phyloP scores from a whole-genome alignment of 441 rosid genomes.

The Kokia cookei region DNA sequence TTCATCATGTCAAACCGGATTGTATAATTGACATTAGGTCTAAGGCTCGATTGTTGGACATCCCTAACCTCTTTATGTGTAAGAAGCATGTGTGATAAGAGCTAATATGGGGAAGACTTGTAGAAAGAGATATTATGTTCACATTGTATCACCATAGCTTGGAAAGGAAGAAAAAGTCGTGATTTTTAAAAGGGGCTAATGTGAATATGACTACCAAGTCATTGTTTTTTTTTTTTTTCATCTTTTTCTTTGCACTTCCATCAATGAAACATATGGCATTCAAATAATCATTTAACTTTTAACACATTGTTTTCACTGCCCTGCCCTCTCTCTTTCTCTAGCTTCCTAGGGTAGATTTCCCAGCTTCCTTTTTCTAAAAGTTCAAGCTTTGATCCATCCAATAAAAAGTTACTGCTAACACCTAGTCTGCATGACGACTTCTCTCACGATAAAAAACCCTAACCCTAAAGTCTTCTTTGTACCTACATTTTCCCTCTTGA shows the following conservation, averaged over 20 bases:
- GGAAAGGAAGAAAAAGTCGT: neutral
- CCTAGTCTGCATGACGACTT: neutral
- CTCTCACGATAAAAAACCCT: conserved; percentile 1
- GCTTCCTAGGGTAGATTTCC: neutral
- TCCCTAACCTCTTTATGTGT: too few species aligned
- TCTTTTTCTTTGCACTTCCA: neutral
- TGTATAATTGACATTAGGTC: too few species aligned
- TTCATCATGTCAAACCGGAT: too few species aligned
- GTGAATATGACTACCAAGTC: neutral
- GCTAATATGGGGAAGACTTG: neutral
- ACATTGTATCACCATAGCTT: neutral
- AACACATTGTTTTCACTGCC: neutral
- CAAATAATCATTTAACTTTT: neutral
- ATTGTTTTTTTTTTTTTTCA: neutral
- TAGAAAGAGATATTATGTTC: neutral
- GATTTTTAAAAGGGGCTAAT: neutral
- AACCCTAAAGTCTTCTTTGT: neutral
- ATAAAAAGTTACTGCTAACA: neutral
- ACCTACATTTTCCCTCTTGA: neutral
- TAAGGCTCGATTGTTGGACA: too few species aligned
- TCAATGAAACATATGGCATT: neutral
- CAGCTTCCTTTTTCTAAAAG: neutral
- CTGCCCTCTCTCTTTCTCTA: neutral
- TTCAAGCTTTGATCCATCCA: neutral
- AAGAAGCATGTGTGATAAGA: too few species aligned